A percentile compares a stretch with the other conserved stretches of the same genome.
Evolutionary conservation across 1,284 basidiomycete species (phyloP).

Genomic region (Schizophyllum amplum): DNA sequence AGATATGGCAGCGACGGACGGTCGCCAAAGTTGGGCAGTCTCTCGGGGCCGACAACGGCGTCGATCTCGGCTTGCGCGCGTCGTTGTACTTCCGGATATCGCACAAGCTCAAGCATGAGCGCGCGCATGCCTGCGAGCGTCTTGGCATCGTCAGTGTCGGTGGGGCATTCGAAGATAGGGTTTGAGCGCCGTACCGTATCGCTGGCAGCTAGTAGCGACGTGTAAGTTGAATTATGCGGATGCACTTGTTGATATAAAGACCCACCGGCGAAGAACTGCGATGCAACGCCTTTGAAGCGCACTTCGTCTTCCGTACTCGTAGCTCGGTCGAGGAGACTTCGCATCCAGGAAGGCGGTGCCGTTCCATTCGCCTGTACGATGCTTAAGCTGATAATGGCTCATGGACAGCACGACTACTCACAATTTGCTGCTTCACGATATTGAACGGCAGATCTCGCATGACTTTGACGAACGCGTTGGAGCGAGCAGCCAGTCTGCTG

Average conservation of each 20-base stretch:
- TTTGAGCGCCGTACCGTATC: background rate
- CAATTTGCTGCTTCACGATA: background rate
- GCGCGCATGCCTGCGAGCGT: constrained; percentile 3
- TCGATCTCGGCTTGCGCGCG: constrained; percentile 11
- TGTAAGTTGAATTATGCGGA: background rate
- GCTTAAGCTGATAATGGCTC: background rate
- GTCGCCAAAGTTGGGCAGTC: constrained; percentile 10
- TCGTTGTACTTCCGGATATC: constrained; percentile 8
- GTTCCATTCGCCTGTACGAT: background rate
- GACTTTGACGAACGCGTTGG: background rate
- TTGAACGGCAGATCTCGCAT: background rate
- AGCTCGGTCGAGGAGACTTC: background rate
- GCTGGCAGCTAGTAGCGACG: background rate
- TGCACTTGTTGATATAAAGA: background rate
- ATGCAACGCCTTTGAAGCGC: background rate
- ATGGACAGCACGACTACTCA: background rate
- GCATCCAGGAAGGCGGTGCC: background rate
- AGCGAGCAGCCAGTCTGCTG: background rate
- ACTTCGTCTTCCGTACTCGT: background rate
- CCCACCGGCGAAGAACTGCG: background rate
- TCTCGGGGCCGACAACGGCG: constrained; percentile 3
- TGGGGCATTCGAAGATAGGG: background rate
- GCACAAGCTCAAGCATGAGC: constrained; percentile 11
- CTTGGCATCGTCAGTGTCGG: background rate
- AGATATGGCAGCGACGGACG: constrained; percentile 8